A percentile compares a stretch with the other conserved stretches of the same genome.
Evolutionary conservation across 2,329 filamentous ascomycete species (phyloP).

Genomic region (Claviceps humidiphila): DNA sequence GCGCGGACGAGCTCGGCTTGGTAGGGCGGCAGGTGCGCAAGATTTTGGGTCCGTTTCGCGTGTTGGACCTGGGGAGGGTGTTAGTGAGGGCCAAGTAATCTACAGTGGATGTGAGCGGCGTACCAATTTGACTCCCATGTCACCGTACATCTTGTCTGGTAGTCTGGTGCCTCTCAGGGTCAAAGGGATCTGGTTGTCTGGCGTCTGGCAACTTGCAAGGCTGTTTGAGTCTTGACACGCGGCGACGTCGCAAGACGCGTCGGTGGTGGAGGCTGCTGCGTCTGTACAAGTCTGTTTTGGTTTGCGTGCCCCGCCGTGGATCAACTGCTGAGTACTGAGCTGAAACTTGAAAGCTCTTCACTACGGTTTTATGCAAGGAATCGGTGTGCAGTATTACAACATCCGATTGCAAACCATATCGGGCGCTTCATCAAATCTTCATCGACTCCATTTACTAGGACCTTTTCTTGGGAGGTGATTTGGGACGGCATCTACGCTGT

Average conservation of each 20-base stretch:
- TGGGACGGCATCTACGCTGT: not conserved
- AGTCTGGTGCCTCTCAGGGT: no score
- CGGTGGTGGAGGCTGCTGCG: not conserved
- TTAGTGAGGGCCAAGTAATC: not conserved
- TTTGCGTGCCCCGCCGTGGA: not conserved
- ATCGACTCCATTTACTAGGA: no score
- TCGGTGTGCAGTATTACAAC: no score
- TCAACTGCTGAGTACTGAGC: not conserved
- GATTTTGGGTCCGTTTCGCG: constrained; percentile 84
- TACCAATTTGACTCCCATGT: constrained; percentile 76
- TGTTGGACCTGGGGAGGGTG: constrained; percentile 59
- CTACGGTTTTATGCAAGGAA: no score
- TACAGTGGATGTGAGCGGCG: constrained; percentile 10
- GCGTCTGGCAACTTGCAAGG: not conserved
- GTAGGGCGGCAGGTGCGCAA: constrained; percentile 78
- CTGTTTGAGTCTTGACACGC: not conserved
- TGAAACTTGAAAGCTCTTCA: no score
- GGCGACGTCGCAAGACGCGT: not conserved
- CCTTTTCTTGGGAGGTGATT: not conserved
- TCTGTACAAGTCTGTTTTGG: not conserved
- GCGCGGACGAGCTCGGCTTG: constrained; percentile 82
- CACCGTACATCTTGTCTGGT: constrained; percentile 59
- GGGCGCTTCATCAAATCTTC: no score
- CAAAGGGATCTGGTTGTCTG: no score
- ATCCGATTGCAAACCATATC: no score